A percentile compares a stretch with the other conserved stretches of the same genome.
These are phyloP conservation scores for Cordyceps militaris DNA, from an alignment of 2,329 filamentous ascomycete genomes.

Conservation along the genomic window DNA sequence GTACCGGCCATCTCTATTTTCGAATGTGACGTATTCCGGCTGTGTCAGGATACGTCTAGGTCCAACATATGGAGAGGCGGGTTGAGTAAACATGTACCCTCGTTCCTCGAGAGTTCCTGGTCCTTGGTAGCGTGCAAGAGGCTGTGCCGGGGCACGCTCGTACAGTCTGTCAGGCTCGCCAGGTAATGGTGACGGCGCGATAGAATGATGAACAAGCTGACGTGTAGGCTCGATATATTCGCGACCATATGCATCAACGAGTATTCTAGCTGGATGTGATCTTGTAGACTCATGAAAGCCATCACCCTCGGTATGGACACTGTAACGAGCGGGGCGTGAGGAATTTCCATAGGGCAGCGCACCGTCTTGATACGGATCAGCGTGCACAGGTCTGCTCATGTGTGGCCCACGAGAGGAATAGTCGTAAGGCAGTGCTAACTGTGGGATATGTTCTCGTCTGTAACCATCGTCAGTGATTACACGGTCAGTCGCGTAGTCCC, in stretches of 20 bases:
- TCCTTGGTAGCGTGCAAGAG: conserved; percentile 43
- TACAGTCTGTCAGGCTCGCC: conserved; percentile 55
- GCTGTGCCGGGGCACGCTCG: conserved; percentile 52
- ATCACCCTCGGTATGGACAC: conserved; percentile 42
- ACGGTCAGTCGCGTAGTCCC: conserved; percentile 4
- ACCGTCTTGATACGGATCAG: conserved; percentile 32
- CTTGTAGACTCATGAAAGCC: conserved; percentile 45
- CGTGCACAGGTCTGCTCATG: conserved; percentile 32
- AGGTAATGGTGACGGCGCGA: conserved; percentile 38
- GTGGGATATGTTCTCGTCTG: conserved; percentile 25
- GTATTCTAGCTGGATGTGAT: conserved; percentile 56
- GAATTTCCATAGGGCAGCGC: conserved; percentile 38
- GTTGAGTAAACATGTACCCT: conserved; percentile 40
- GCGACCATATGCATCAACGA: conserved; percentile 77
- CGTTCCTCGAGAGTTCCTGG: conserved; percentile 44
- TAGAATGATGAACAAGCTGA: conserved; percentile 42
- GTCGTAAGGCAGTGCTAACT: conserved; percentile 26
- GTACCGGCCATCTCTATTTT: conserved; percentile 47
- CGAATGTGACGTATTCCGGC: conserved; percentile 48
- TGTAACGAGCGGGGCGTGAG: conserved; percentile 37
- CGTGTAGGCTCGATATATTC: conserved; percentile 59
- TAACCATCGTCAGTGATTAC: conserved; percentile 25
- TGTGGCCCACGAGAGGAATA: conserved; percentile 32
- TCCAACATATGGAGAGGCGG: conserved; percentile 43
- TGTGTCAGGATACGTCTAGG: conserved; percentile 55